Conservation (phyloP, 495 filamentous ascomycete species). For the Penicillium riverlandense region DNA sequence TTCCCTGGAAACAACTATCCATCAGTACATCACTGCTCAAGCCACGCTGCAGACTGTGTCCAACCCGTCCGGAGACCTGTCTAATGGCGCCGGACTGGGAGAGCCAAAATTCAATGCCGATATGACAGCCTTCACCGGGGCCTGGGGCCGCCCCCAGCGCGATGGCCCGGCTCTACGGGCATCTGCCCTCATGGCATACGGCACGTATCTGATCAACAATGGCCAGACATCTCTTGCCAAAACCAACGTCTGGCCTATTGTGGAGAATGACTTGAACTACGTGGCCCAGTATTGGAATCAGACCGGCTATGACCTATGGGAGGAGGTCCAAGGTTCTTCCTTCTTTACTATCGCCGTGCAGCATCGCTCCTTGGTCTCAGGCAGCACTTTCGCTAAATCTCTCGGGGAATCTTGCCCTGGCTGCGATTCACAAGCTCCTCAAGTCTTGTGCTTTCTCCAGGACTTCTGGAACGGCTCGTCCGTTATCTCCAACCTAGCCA, state of each 20-base stretch:
- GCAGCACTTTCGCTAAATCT: constrained; percentile 43
- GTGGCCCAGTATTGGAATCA: constrained; percentile 66
- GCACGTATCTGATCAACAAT: constrained; percentile 27
- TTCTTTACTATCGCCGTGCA: constrained; percentile 50
- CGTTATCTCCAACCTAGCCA: constrained; percentile 43
- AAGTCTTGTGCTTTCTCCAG: constrained; percentile 53
- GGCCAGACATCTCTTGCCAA: constrained; percentile 19
- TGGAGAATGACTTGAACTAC: constrained; percentile 62
- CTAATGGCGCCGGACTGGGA: constrained; percentile 34
- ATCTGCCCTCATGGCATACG: constrained; percentile 47
- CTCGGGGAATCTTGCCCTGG: constrained; percentile 37
- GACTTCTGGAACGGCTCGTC: constrained; percentile 58
- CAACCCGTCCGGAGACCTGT: constrained; percentile 51
- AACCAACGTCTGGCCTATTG: constrained; percentile 51
- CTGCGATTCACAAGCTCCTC: constrained; percentile 49
- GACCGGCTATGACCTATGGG: constrained; percentile 64
- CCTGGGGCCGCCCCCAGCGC: constrained; percentile 65
- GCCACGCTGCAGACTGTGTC: constrained; percentile 52
- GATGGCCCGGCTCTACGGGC: constrained; percentile 67
- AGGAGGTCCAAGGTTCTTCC: constrained; percentile 55
- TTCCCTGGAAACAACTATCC: constrained; percentile 43
- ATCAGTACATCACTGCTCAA: constrained; percentile 49
- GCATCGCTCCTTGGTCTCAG: constrained; percentile 51
- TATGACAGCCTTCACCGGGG: constrained; percentile 49
- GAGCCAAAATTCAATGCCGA: constrained; percentile 49